Conservation (phyloP, 306 rosid genomes). For the Adenanthera pavonina region DNA sequence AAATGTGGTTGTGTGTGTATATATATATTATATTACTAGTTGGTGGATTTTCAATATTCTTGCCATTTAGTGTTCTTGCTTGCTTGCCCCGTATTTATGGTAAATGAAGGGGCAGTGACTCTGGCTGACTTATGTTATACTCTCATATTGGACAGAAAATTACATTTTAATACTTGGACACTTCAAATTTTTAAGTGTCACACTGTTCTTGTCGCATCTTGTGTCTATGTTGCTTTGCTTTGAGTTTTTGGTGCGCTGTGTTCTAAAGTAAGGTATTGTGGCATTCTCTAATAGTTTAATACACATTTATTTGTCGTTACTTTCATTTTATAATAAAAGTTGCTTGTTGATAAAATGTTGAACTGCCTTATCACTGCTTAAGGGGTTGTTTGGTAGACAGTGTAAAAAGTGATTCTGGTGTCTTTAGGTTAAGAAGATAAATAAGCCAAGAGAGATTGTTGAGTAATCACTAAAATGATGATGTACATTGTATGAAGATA, state of each 20-base stretch:
- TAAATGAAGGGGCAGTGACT: not conserved
- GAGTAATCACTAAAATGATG: too few relatives aligned
- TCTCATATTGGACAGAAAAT: not conserved
- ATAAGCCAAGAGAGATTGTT: too few relatives aligned
- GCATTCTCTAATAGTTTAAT: not conserved
- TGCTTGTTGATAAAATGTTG: not conserved
- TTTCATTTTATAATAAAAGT: too few relatives aligned
- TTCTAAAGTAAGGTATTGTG: not conserved
- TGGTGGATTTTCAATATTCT: slow-evolving; percentile 33
- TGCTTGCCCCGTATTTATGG: not conserved
- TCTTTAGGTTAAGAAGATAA: too few relatives aligned
- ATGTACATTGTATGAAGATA: too few relatives aligned
- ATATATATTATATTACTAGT: not conserved
- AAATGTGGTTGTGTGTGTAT: not conserved
- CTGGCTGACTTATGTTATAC: not conserved
- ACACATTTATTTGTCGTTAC: too few relatives aligned
- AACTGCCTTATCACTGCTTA: not conserved
- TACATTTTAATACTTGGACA: not conserved
- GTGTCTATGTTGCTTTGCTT: not conserved
- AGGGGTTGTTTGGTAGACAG: not conserved
- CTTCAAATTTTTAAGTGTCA: not conserved
- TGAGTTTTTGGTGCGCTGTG: not conserved
- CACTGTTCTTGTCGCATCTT: not conserved
- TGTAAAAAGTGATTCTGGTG: not conserved
- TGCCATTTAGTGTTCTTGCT: not conserved